These are phyloP conservation scores for Tremella yokohamensis DNA, from an alignment of 768 basidiomycete species.

Conservation along the genomic window DNA sequence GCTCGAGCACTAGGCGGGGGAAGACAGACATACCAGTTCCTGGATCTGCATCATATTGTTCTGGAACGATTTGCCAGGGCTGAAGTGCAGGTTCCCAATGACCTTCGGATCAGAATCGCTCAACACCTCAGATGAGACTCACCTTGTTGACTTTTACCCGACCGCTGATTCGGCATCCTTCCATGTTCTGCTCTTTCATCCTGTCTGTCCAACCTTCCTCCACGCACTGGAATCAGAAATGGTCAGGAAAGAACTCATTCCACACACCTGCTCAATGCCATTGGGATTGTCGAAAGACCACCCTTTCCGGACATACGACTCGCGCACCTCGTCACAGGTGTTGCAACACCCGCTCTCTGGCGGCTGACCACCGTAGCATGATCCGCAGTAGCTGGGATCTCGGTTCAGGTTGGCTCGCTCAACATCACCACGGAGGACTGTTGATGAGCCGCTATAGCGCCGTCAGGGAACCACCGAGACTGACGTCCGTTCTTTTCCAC, in stretches of 20 bases:
- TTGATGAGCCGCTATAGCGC: conserved; percentile 12
- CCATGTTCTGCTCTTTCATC: conserved; percentile 82
- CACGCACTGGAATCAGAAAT: conserved; percentile 62
- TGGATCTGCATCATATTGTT: conserved; percentile 62
- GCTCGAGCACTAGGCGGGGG: background rate
- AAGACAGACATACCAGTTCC: conserved; percentile 34
- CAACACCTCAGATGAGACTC: background rate
- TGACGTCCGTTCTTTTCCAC: conserved; percentile 37
- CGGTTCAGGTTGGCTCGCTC: conserved; percentile 54
- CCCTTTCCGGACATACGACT: conserved; percentile 81
- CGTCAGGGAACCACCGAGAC: conserved; percentile 7
- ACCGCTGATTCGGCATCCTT: conserved; percentile 92
- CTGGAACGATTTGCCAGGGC: conserved; percentile 94
- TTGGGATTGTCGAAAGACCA: conserved; percentile 95
- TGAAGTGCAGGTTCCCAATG: conserved; percentile 89
- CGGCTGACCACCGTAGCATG: conserved; percentile 79
- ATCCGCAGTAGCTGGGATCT: conserved; percentile 73
- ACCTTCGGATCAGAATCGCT: conserved; percentile 27
- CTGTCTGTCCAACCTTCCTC: conserved; percentile 93
- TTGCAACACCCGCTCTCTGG: conserved; percentile 69
- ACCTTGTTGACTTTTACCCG: conserved; percentile 95
- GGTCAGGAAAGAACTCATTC: background rate
- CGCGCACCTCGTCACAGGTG: conserved; percentile 88
- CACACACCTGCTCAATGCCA: conserved; percentile 78
- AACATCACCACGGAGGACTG: conserved; percentile 78